Evolutionary conservation across 805 yeast genomes (phyloP), one percentile per base, ranked within the genome.

Genomic region (Priceomyces medius): DNA sequence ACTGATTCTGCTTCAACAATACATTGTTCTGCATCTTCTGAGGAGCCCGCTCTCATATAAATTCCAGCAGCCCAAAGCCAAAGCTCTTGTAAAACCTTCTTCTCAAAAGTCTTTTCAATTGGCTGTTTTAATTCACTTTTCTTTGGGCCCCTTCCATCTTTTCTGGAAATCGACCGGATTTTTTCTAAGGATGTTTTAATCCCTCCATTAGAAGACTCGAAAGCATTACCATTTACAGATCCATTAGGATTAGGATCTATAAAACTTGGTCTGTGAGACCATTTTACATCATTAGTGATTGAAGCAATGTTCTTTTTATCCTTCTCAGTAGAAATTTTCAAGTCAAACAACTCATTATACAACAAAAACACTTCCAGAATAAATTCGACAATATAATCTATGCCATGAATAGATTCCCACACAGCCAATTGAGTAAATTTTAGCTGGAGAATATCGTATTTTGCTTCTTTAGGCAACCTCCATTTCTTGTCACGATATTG

Each of bases 51-150:
- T 44, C 77, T 75, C 51, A 76, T 64, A 55, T 87, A 88, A 20
- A 88, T 63, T 27, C 74, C 73, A 0, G 88, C 74, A 0, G 87
- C 73, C 77, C 88, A 79, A 37, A 89, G 58, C 96, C 97, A 89
- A 18, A 87, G 54, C 24, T 71, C 70, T 51, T 82, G 88, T 35
- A 81, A 55, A 7, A 79, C 53, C 18, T 51, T 58, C 35, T 66
- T 62, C 32, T 72, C 78, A 8, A 37, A 21, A 8, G 37, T 17
- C 26, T 41, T 32, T 31, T 37, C 41, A 24, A 20, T 16, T 6
- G 31, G 6, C 7, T 20, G 7, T 8, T 27, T 35, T 24, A 3
- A 9, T 8, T 20, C 10, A 26, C 20, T 27, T 18, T 19, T 16
- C 12, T 18, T 35, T 9, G 19, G 17, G 3, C 16, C 12, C 14